Base-by-base conservation (phyloP, 805 yeast genomes). In the Metschnikowia kunwiensis region DNA sequence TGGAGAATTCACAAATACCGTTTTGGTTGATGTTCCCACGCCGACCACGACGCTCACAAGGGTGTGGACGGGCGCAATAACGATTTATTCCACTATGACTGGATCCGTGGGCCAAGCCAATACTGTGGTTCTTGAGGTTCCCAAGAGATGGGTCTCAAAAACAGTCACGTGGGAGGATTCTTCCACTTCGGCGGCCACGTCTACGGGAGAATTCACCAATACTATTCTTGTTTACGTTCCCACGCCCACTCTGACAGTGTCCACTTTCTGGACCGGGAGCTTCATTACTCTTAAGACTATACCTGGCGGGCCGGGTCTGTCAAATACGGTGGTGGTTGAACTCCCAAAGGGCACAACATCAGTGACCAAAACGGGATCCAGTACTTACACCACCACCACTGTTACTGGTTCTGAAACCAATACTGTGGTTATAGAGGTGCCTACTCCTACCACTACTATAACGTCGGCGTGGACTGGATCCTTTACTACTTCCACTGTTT, bases 51-150 rank as follows among this genome's bases (percentile, higher is more conserved):
- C 39, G 5, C 10, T 28, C 9, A 44, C 47, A 5, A 18, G 36
- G 6, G 33, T 43, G 7, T 32, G 38, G 35, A 39, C 43, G 4
- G 36, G 39, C 2, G 14, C 33, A 2, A 12, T 10, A 20, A 16
- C 30, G 4, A 16, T 28, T 4, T 8, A 30, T 5, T n/a, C 30
- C 7, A 41, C 39, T 5, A 32, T 34, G 25, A 21, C 38, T 11
- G 48, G 40, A 27, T 24, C 41, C 20, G 16, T 29, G 7, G 34
- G 35, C 6, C 4, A 21, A 3, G 44, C 44, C 12, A 44, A 26
- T 8, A 37, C 53, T 7, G 47, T 46, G 5, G 18, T 38, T 15
- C 43, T 45, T n/a, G 34, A 42, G 7, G 22, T 34, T 15, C 42
- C 50, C 27, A 25, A 25, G 18, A 6, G 6, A 5, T 7, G 10